Evolutionary conservation across 2,329 filamentous ascomycete genomes (phyloP), one percentile per base, ranked within the genome.

Genomic region (Colletotrichum lindemuthianum): DNA sequence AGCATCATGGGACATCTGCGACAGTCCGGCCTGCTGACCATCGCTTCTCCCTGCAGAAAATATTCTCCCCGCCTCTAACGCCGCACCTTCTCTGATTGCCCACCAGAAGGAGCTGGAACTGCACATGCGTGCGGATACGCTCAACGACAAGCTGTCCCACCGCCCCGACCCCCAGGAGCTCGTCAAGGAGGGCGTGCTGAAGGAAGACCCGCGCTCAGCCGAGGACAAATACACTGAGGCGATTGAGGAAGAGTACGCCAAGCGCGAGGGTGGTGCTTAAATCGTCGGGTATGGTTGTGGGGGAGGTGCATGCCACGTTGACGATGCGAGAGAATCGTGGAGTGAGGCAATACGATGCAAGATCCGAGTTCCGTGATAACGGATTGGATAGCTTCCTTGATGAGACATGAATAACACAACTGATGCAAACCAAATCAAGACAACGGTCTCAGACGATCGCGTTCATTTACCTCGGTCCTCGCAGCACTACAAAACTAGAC

Each of bases 131-230:
- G 91, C 89, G 65, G 92, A 97, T 76, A 90, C 86, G 59, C 84
- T 97, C 67, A 96, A 97, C 77, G 93, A 96, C 73, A 94, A 94
- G 77, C 88, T 97, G 67, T 86, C 90, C 72, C 85, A 90, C 71
- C 86, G 94, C 16, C 94, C 94, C 2, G 84, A 86, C 40, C 90
- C 92, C 10, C 92, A 93, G 69, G 85, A 90, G 54, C 81, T 97
- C 67, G 83, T 97, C 63, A 88, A 91, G 72, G 88, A 91, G 70
- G 93, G 93, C 6, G 92, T 97, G 59, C 79, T 97, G 68, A 88
- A 86, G 63, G 86, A 90, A 69, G 88, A 91, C 70, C 87, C 87
- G 2, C 84, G 87, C 60, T 81, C 80, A n/a, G 76, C 83, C 4
- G 83, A 86, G 34, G 81, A 85, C 69, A 83, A 82, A 69, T 88